Percentiles rank a stretch among this genome's conserved stretches.
Evolutionary conservation across 2,329 filamentous ascomycete genomes (phyloP).

Genomic region (Ascochyta fabae): DNA sequence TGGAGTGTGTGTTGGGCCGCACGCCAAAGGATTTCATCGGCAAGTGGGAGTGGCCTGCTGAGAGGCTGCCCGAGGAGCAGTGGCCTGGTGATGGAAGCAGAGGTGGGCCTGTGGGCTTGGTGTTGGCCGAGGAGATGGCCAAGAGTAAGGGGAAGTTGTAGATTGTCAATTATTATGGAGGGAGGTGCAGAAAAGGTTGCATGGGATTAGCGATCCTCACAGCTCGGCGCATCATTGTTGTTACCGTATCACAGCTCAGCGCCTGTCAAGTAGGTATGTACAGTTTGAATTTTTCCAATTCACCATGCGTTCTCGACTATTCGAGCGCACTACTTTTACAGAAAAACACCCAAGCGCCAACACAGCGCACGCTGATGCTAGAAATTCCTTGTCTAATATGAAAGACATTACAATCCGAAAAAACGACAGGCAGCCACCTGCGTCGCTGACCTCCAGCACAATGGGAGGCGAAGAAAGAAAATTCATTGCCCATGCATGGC

Average conservation of each 20-base stretch:
- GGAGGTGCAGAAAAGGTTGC: neutral
- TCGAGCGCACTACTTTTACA: neutral
- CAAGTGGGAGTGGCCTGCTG: slow-evolving; percentile 65
- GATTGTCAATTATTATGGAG: neutral
- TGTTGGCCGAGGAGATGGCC: slow-evolving; percentile 51
- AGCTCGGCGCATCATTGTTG: neutral
- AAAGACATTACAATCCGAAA: slow-evolving; percentile 8
- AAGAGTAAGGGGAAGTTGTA: slow-evolving; percentile 43
- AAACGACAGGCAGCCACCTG: slow-evolving; percentile 1
- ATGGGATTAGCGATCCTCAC: slow-evolving; percentile 3
- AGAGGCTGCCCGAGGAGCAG: slow-evolving; percentile 46
- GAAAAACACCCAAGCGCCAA: neutral
- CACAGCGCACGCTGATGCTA: slow-evolving; percentile 11
- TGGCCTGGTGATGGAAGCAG: slow-evolving; percentile 50
- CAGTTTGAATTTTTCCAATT: neutral
- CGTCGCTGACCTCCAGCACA: neutral
- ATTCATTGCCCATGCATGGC: neutral
- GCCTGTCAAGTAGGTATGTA: neutral
- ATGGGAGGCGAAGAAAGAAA: neutral
- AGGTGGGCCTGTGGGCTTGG: slow-evolving; percentile 47
- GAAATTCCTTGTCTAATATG: neutral
- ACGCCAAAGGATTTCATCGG: slow-evolving; percentile 59
- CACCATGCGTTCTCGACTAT: neutral
- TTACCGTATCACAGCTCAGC: neutral
- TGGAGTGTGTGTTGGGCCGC: slow-evolving; percentile 56